These are phyloP conservation scores for Ophiocytium majus DNA, from an alignment of 352 stramenopile genomes.

Conservation along the genomic window DNA sequence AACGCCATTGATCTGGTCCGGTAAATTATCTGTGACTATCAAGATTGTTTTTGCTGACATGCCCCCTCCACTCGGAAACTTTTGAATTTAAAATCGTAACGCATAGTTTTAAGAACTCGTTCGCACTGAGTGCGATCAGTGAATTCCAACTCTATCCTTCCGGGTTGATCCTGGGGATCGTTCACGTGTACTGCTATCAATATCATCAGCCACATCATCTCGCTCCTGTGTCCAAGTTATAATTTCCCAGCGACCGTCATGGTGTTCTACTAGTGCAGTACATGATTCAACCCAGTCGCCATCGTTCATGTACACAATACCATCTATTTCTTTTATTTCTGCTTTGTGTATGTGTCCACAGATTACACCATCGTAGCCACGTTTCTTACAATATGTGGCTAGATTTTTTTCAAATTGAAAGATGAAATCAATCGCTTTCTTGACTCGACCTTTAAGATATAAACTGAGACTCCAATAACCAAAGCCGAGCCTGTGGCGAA, in stretches of 20 bases:
- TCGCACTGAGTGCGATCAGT: too few relatives aligned
- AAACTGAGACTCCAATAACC: neutral
- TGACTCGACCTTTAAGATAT: neutral
- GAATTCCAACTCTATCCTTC: too few relatives aligned
- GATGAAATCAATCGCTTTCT: neutral
- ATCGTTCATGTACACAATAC: neutral
- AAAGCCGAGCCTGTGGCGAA: neutral
- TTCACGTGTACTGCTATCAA: too few relatives aligned
- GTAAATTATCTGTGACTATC: too few relatives aligned
- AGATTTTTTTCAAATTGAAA: neutral
- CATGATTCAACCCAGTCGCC: neutral
- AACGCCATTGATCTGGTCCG: too few relatives aligned
- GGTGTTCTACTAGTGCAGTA: neutral
- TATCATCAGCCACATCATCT: too few relatives aligned
- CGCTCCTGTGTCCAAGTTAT: too few relatives aligned
- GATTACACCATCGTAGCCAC: neutral
- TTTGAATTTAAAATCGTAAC: too few relatives aligned
- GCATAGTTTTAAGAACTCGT: too few relatives aligned
- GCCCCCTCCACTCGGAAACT: too few relatives aligned
- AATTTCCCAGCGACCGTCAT: neutral
- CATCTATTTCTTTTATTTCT: neutral
- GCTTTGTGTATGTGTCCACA: slow-evolving; percentile 8
- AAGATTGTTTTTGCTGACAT: too few relatives aligned
- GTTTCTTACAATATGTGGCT: neutral
- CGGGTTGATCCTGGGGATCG: too few relatives aligned